phyloP scores from a whole-genome alignment of 2,329 filamentous ascomycete genomes.

The Talaromyces funiculosus region DNA sequence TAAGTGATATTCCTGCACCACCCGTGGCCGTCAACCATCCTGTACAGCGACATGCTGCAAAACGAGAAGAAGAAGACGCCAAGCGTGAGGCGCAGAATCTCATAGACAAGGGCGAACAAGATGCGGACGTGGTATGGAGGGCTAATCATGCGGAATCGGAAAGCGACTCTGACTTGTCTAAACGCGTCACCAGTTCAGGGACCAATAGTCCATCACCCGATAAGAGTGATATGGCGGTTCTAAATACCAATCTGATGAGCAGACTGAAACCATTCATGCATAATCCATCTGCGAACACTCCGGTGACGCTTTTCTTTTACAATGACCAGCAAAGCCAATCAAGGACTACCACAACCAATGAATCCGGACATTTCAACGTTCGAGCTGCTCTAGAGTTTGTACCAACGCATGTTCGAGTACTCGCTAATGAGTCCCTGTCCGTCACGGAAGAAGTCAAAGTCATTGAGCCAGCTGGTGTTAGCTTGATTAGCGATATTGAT shows the following conservation, averaged over 20 bases:
- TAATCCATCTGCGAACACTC: conserved; percentile 67
- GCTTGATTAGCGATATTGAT: conserved; percentile 94
- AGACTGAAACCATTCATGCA: conserved; percentile 85
- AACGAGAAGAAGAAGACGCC: conserved; percentile 60
- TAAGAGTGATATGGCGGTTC: conserved; percentile 67
- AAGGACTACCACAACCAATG: conserved; percentile 76
- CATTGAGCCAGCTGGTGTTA: conserved; percentile 73
- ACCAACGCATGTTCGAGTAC: conserved; percentile 79
- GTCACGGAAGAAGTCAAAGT: conserved; percentile 71
- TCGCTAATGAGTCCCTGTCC: conserved; percentile 80
- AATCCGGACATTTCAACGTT: conserved; percentile 79
- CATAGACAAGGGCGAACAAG: conserved; percentile 62
- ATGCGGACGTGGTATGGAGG: conserved; percentile 63
- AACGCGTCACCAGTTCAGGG: conserved; percentile 38
- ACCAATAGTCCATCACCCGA: conserved; percentile 55
- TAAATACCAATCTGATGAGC: conserved; percentile 83
- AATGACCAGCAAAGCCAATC: conserved; percentile 78
- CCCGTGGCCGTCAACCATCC: conserved; percentile 9
- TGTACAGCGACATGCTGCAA: conserved; percentile 46
- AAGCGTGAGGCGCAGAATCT: conserved; percentile 71
- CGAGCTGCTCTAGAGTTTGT: conserved; percentile 81
- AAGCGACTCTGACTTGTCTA: conserved; percentile 24
- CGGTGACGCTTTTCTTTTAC: conserved; percentile 93
- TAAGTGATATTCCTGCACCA: conserved; percentile 64
- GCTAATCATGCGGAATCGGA: conserved; percentile 46